Conservation (phyloP, 108 stramenopile species). For the Pseudonitzschia pungens region DNA sequence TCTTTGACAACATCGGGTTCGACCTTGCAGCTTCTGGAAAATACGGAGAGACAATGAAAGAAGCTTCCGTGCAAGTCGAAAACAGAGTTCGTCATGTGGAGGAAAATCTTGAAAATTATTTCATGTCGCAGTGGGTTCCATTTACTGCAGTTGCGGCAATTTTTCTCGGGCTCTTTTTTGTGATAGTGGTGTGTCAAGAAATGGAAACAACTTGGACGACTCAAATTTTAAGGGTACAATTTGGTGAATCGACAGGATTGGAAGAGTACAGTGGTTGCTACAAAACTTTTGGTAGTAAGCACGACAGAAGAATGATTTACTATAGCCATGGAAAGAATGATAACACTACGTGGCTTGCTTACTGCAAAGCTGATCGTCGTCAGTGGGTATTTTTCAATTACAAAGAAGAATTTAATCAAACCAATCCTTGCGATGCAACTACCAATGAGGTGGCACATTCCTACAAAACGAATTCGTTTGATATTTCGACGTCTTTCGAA, state of each 20-base stretch:
- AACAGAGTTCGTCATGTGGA: not conserved
- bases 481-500: conserved; percentile 1
- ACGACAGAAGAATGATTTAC: not conserved
- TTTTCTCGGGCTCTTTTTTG: not conserved
- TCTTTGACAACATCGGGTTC: not conserved
- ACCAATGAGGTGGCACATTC: not conserved
- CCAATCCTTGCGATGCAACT: not conserved
- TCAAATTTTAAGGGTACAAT: not conserved
- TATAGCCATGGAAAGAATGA: not conserved
- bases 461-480: not conserved
- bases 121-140: not conserved
- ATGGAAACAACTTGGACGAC: not conserved
- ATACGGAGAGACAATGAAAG: not conserved
- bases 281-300: not conserved
- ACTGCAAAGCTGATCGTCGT: not conserved
- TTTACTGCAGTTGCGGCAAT: not conserved
- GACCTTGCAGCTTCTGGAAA: not conserved
- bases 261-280: conserved; percentile 2
- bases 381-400: not conserved
- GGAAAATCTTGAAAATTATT: not conserved
- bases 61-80: not conserved
- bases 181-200: not conserved
- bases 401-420: not conserved
- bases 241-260: not conserved
- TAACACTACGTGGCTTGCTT: not conserved